phyloP scores from a whole-genome alignment of 2,329 filamentous ascomycete species.

The Amauroascus verrucosus region DNA sequence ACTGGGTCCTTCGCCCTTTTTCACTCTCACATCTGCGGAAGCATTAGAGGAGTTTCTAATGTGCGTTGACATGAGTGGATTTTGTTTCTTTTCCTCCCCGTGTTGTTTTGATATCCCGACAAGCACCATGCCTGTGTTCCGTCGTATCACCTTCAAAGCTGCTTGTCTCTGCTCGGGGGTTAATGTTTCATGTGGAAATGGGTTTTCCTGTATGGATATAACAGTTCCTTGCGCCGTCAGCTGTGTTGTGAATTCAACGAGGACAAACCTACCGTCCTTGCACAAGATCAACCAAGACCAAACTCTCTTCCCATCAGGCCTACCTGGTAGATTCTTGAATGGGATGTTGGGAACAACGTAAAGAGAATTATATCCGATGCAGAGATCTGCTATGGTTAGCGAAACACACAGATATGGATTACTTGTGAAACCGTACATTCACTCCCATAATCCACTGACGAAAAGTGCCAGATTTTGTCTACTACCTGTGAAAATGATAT shows the following conservation, averaged over 20 bases:
- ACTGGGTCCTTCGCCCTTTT: slow-evolving; percentile 45
- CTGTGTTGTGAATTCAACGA: background rate
- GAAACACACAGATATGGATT: background rate
- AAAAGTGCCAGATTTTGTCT: slow-evolving; percentile 65
- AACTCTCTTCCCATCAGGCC: slow-evolving; percentile 44
- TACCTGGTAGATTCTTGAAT: slow-evolving; percentile 24
- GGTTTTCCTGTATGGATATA: slow-evolving; percentile 57
- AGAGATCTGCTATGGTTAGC: slow-evolving; percentile 45
- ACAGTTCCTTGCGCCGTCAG: slow-evolving; percentile 46
- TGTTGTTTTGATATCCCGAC: slow-evolving; percentile 49
- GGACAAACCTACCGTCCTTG: slow-evolving; percentile 44
- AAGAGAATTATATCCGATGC: slow-evolving; percentile 58
- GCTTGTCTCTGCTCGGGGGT: slow-evolving; percentile 21
- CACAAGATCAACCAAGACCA: slow-evolving; percentile 66
- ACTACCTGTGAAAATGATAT: slow-evolving; percentile 51
- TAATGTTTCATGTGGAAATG: slow-evolving; percentile 37
- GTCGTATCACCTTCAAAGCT: slow-evolving; percentile 35
- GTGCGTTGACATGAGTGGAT: slow-evolving; percentile 41
- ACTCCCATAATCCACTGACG: slow-evolving; percentile 58
- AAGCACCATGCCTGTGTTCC: slow-evolving; percentile 53
- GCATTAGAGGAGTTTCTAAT: slow-evolving; percentile 31
- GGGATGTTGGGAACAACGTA: slow-evolving; percentile 40
- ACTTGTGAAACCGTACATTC: slow-evolving; percentile 41
- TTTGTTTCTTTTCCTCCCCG: slow-evolving; percentile 37
- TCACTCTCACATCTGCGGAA: slow-evolving; percentile 27